Base-by-base conservation (phyloP, 129 eudicot species). In the Silybum marianum region DNA sequence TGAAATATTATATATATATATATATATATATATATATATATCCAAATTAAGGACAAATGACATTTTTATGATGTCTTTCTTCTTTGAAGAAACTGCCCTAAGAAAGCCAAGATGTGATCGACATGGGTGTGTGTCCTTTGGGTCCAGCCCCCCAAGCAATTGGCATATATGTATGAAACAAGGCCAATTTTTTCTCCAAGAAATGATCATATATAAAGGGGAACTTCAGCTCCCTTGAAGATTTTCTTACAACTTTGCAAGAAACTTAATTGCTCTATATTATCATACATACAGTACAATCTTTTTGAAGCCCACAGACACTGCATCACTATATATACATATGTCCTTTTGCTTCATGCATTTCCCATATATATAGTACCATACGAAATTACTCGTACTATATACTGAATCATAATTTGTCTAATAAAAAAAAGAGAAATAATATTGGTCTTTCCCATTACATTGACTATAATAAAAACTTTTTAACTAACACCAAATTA, bases 201-300 rank as follows among this genome's bases (percentile, higher is more conserved):
- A 71, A 80, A 79, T 69, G 76, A 79, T 60, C 58, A 79, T n/a
- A n/a, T n/a, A n/a, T 60, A 80, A 72, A 58, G 32, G 66, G 78
- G 16, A 80, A 80, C 72, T 6, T 32, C 30, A 26, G 1, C 36
- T 7, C 36, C 60, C 19, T 63, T 80, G 72, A 72, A 71, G 54
- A 80, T 77, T 80, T 72, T 73, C 46, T 72, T 60, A 42, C 84
- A 72, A 38, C 72, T 80, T 72, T 71, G 18, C 71, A n/a, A 25
- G 38, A 80, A 25, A 77, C 77, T 51, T 80, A 58, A 16, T 16
- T 54, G 9, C n/a, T 0, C n/a, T 34, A 34, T 34, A 38, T 38
- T 38, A 38, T 38, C 42, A 38, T 6, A 6, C 1, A 32, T 32
- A 24, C 72, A 36, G 13, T 80, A 60, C 63, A 72, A 80, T 80